Evolutionary conservation across 306 rosid species (phyloP).

Genomic region (Psophocarpus tetragonolobus): DNA sequence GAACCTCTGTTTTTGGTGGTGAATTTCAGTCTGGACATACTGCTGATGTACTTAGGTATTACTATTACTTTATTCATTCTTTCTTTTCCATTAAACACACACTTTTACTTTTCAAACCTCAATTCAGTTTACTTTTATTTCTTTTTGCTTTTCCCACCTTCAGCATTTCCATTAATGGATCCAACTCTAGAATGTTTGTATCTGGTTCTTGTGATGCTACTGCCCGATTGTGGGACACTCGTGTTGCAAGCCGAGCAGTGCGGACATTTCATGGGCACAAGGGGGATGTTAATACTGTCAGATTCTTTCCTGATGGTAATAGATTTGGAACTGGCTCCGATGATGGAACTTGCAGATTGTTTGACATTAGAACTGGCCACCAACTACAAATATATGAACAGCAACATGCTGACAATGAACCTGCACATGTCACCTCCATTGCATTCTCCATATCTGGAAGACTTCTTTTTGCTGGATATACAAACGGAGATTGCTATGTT

Average conservation of each 20-base stretch:
- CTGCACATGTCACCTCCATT: slow-evolving; percentile 73
- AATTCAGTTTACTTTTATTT: not conserved
- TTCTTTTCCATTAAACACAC: no score
- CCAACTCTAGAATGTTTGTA: slow-evolving; percentile 79
- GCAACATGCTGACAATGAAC: slow-evolving; percentile 58
- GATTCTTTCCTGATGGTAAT: slow-evolving; percentile 94
- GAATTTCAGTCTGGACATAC: slow-evolving; percentile 99
- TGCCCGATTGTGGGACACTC: slow-evolving; percentile 97
- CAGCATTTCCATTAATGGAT: slow-evolving; percentile 88
- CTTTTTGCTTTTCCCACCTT: slow-evolving; percentile 22
- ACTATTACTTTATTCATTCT: no score
- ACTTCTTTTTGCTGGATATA: slow-evolving; percentile 89
- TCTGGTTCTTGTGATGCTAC: slow-evolving; percentile 97
- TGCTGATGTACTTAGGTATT: slow-evolving; percentile 90
- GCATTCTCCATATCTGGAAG: slow-evolving; percentile 97
- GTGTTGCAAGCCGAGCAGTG: slow-evolving; percentile 98
- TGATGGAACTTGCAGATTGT: slow-evolving; percentile 93
- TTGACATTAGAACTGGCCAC: slow-evolving; percentile 95
- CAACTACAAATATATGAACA: slow-evolving; percentile 83
- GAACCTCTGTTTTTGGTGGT: slow-evolving; percentile 95
- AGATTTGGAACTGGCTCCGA: slow-evolving; percentile 98
- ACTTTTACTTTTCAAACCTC: no score
- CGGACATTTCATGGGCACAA: slow-evolving; percentile 84
- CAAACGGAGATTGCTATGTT: slow-evolving; percentile 80
- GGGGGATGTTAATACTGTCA: slow-evolving; percentile 85